phyloP scores from a whole-genome alignment of 495 filamentous ascomycete species.

The Hypoxylon lienhwacheense region DNA sequence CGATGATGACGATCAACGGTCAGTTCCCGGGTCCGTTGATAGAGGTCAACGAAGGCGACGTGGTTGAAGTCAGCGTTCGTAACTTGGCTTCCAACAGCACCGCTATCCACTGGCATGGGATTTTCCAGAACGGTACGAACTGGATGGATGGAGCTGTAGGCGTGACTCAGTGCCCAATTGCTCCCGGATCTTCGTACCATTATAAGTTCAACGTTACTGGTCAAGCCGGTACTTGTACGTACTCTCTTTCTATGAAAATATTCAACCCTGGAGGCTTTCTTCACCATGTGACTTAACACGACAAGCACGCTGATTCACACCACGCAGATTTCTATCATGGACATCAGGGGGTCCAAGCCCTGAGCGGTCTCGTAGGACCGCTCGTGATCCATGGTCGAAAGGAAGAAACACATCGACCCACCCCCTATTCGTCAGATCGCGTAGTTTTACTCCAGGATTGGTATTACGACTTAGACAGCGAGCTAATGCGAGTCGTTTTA shows the following conservation, averaged over 20 bases:
- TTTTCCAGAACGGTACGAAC: slow-evolving; percentile 63
- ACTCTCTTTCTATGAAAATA: slow-evolving; percentile 31
- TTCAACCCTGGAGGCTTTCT: slow-evolving; percentile 1
- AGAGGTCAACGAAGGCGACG: slow-evolving; percentile 52
- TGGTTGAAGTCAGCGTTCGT: slow-evolving; percentile 48
- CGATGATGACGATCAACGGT: slow-evolving; percentile 55
- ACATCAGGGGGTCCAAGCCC: slow-evolving; percentile 46
- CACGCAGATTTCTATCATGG: slow-evolving; percentile 45
- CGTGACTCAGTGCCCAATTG: slow-evolving; percentile 70
- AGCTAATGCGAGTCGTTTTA: slow-evolving; percentile 52
- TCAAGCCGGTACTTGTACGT: slow-evolving; percentile 51
- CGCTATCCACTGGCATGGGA: slow-evolving; percentile 67
- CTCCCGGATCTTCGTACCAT: slow-evolving; percentile 52
- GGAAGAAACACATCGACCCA: slow-evolving; percentile 44
- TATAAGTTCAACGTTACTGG: slow-evolving; percentile 49
- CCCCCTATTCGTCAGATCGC: slow-evolving; percentile 54
- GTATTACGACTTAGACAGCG: slow-evolving; percentile 57
- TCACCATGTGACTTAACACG: neutral
- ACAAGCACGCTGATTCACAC: slow-evolving; percentile 34
- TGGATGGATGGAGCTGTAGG: slow-evolving; percentile 65
- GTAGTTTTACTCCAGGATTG: slow-evolving; percentile 61
- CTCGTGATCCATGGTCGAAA: slow-evolving; percentile 55
- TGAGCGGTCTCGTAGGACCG: slow-evolving; percentile 60
- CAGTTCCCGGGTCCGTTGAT: slow-evolving; percentile 57
- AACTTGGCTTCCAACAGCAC: slow-evolving; percentile 51